Evolutionary conservation across 257 asterid genomes (phyloP), one percentile per base, ranked within the genome.

Genomic region (Lantana camara): DNA sequence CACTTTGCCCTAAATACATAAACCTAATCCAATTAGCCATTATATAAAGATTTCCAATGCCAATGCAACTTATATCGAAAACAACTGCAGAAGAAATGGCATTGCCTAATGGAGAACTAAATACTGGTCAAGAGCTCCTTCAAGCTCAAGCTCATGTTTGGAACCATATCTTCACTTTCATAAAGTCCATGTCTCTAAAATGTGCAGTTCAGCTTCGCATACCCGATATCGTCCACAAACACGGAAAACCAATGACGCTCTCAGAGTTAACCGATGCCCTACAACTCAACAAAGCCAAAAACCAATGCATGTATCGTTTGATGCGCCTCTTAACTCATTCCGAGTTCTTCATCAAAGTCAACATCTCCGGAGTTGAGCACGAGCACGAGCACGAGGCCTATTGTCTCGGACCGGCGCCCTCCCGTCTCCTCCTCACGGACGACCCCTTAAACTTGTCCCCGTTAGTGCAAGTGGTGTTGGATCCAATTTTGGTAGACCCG

Each of bases 111-210:
- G 62, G 44, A 64, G 24, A 23, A 21, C 1, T 3, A 7, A 46
- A 59, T 2, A 20, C 29, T 40, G n/a, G n/a, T n/a, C 15, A 16
- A 6, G 62, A 69, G 74, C 35, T 50, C 12, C 62, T 69, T 41
- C 30, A 38, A 17, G 60, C 74, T 51, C 74, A 60, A 69, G 24
- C 68, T 20, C 74, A 50, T 48, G 32, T 69, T 17, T 60, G 68
- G 74, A 68, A 68, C 37, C 37, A 16, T 24, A 17, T 38, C 1
- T 60, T 59, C 74, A 51, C n/a, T 34, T 69, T 48, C 40, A 69
- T 60, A 23, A 60, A 59, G 52, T 15, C 62, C 30, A 60, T 51
- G 37, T 41, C 63, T 27, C 35, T 69, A 13, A 50, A 51, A 5
- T 69, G 63, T 51, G 74, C 49, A 15, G 27, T 42, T 8, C 22